phyloP scores from a whole-genome alignment of 1,284 basidiomycete species.

The Ganoderma sinense region DNA sequence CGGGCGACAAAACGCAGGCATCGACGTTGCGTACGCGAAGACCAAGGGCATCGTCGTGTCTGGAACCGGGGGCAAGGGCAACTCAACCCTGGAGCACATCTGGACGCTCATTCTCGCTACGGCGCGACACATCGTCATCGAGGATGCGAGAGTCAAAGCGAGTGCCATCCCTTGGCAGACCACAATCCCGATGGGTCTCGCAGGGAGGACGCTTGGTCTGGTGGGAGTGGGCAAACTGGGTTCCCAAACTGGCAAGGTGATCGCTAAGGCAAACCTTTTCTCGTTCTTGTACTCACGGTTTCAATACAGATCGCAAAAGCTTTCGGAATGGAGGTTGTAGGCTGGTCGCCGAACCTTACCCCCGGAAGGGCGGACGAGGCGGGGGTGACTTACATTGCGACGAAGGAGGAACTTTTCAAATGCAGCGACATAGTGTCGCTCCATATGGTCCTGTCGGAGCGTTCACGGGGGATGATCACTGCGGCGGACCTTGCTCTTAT shows the following conservation, averaged over 20 bases:
- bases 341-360: constrained; percentile 73
- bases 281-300: background rate
- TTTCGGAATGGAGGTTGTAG: constrained; percentile 66
- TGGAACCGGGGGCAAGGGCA: constrained; percentile 55
- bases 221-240: constrained; percentile 68
- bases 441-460: constrained; percentile 63
- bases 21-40: constrained; percentile 56
- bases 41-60: constrained; percentile 62
- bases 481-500: constrained; percentile 55
- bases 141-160: constrained; percentile 58
- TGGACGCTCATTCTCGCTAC: constrained; percentile 72
- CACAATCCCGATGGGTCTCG: constrained; percentile 58
- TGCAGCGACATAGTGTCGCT: constrained; percentile 66
- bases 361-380: constrained; percentile 58
- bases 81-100: constrained; percentile 65
- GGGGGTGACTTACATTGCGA: constrained; percentile 54
- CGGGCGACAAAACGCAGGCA: constrained; percentile 56
- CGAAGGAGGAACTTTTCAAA: constrained; percentile 60
- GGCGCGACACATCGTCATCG: constrained; percentile 56
- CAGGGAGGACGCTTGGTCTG: constrained; percentile 63
- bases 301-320: constrained; percentile 59
- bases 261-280: background rate
- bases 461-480: constrained; percentile 56
- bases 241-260: constrained; percentile 54
- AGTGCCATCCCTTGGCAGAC: constrained; percentile 64